phyloP scores from a whole-genome alignment of 2,329 filamentous ascomycete genomes.

The Paraphaeosphaeria minitans region DNA sequence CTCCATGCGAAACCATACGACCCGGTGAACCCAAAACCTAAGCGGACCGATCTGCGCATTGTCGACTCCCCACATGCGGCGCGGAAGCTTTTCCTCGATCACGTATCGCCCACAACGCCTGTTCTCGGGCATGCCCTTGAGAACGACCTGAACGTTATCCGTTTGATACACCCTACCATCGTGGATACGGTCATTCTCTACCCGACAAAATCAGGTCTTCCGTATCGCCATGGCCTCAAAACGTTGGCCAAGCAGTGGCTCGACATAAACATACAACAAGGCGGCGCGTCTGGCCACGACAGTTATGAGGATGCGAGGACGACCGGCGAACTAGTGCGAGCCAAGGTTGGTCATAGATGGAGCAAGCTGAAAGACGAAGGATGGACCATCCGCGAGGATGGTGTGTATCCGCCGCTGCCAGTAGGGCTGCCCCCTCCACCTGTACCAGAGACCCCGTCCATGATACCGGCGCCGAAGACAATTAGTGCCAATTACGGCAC shows the following conservation, averaged over 20 bases:
- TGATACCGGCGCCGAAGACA: slow-evolving; percentile 22
- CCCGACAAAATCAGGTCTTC: slow-evolving; percentile 77
- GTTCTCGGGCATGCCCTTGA: slow-evolving; percentile 93
- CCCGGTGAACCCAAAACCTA: slow-evolving; percentile 25
- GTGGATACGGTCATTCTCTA: slow-evolving; percentile 87
- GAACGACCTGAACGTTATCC: slow-evolving; percentile 87
- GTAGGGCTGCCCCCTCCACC: slow-evolving; percentile 22
- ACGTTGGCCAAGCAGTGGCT: slow-evolving; percentile 72
- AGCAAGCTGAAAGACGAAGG: slow-evolving; percentile 67
- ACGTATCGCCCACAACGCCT: slow-evolving; percentile 77
- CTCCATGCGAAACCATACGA: slow-evolving; percentile 61
- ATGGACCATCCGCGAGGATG: slow-evolving; percentile 58
- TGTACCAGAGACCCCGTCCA: slow-evolving; percentile 18
- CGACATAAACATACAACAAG: slow-evolving; percentile 77
- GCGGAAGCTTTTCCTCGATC: slow-evolving; percentile 75
- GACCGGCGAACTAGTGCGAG: slow-evolving; percentile 81
- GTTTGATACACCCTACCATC: slow-evolving; percentile 82
- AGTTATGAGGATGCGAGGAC: slow-evolving; percentile 89
- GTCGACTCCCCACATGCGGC: slow-evolving; percentile 77
- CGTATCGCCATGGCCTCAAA: slow-evolving; percentile 78
- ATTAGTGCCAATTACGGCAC: slow-evolving; percentile 14
- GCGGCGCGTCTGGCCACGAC: slow-evolving; percentile 75
- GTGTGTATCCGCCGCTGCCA: slow-evolving; percentile 39
- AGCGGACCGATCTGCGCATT: slow-evolving; percentile 62
- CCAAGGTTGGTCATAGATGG: slow-evolving; percentile 74